Percentiles rank a stretch among this genome's conserved stretches.
These are phyloP conservation scores for Thalassiosira pacifica DNA, from an alignment of 352 stramenopile genomes.

Conservation along the genomic window DNA sequence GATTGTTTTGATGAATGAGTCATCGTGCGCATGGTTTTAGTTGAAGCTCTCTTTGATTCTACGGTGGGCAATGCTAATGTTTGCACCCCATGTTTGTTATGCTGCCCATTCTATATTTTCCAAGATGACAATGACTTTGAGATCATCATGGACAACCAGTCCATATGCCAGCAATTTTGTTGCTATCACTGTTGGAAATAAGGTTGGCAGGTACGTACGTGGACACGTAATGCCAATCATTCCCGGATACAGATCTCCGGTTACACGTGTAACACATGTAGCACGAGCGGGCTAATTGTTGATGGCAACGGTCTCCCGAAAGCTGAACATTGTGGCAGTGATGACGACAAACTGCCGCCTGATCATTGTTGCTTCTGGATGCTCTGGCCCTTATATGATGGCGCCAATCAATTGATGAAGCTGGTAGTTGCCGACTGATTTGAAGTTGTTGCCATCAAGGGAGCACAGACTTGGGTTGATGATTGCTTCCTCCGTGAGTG, in stretches of 20 bases:
- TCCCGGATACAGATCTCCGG: no score
- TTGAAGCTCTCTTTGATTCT: not conserved
- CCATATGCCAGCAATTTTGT: not conserved
- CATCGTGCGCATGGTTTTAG: slow-evolving; percentile 35
- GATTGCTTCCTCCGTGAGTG: not conserved
- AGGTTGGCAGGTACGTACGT: no score
- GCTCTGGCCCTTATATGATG: not conserved
- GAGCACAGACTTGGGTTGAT: slow-evolving; percentile 12
- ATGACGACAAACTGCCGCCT: not conserved
- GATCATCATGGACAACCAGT: not conserved
- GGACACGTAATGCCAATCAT: no score
- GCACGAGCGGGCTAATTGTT: not conserved
- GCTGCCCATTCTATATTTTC: not conserved
- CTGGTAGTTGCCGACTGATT: slow-evolving; percentile 15
- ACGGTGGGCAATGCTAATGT: not conserved
- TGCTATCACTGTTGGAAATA: not conserved
- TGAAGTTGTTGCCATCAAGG: slow-evolving; percentile 7
- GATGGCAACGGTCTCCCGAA: not conserved
- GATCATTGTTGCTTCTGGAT: not conserved
- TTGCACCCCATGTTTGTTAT: not conserved
- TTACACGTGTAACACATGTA: no score
- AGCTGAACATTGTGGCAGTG: not conserved
- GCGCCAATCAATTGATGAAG: slow-evolving; percentile 13
- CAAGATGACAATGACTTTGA: not conserved
- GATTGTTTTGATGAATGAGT: slow-evolving; percentile 17